These are phyloP conservation scores for Solanum pinnatisectum DNA, from an alignment of 257 asterid species.

Conservation along the genomic window DNA sequence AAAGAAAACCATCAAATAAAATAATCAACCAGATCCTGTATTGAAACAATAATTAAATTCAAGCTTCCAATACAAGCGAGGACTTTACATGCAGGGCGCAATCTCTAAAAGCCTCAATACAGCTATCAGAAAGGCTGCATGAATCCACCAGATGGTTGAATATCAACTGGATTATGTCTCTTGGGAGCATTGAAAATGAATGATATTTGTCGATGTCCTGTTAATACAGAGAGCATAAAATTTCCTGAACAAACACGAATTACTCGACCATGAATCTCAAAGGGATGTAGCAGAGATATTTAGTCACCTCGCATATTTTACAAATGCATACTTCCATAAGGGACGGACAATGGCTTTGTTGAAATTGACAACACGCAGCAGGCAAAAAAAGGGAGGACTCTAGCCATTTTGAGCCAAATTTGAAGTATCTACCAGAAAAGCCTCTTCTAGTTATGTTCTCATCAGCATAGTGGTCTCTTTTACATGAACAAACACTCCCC, in stretches of 20 bases:
- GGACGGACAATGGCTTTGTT: constrained; percentile 41
- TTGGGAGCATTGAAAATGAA: constrained; percentile 67
- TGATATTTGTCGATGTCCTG: constrained; percentile 57
- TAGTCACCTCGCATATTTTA: constrained; percentile 63
- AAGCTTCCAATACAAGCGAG: neutral
- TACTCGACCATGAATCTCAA: neutral
- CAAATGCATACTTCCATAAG: constrained; percentile 73
- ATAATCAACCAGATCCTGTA: neutral
- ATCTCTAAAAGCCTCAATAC: constrained; percentile 74
- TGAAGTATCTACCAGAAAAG: constrained; percentile 56
- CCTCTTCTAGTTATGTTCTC: constrained; percentile 46
- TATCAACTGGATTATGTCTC: constrained; percentile 82
- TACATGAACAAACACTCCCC: constrained; percentile 97
- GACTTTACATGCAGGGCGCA: constrained; percentile 80
- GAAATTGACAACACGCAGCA: constrained; percentile 35
- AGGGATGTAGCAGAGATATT: neutral
- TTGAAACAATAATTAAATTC: neutral
- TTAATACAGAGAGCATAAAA: constrained; percentile 2
- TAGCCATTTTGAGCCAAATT: constrained; percentile 94
- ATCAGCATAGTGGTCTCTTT: constrained; percentile 65
- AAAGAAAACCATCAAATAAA: neutral
- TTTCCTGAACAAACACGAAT: neutral
- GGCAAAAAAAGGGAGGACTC: constrained; percentile 48
- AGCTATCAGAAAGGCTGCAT: constrained; percentile 40
- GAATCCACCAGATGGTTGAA: constrained; percentile 74